Evolutionary conservation across 176 grass and related monocot genomes (phyloP).

Genomic region (Luzula sylvatica): DNA sequence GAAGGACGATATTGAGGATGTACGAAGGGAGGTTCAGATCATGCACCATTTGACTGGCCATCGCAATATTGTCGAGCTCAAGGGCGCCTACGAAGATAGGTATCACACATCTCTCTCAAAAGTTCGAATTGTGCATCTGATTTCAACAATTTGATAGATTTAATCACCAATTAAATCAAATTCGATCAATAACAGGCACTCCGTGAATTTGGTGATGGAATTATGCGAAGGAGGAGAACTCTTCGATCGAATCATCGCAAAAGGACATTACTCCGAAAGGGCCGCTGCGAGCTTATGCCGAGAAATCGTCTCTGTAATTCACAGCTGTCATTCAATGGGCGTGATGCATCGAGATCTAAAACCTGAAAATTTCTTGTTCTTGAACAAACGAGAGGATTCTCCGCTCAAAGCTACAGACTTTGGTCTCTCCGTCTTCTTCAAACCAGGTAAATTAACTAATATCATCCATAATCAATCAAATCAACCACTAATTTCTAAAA

Average conservation of each 20-base stretch:
- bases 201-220: slow-evolving; percentile 96
- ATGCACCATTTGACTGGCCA: slow-evolving; percentile 98
- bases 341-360: slow-evolving; percentile 98
- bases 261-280: slow-evolving; percentile 89
- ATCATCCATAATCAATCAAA: too few species aligned
- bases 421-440: slow-evolving; percentile 94
- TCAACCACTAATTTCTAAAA: too few species aligned
- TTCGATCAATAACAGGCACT: slow-evolving; percentile 32
- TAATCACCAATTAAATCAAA: not conserved
- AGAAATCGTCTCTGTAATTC: slow-evolving; percentile 82
- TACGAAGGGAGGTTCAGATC: slow-evolving; percentile 92
- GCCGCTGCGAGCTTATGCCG: slow-evolving; percentile 79
- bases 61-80: slow-evolving; percentile 95
- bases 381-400: slow-evolving; percentile 66
- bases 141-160: slow-evolving; percentile 2
- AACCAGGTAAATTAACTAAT: slow-evolving; percentile 63
- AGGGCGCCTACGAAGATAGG: slow-evolving; percentile 71
- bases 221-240: slow-evolving; percentile 98
- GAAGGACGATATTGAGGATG: slow-evolving; percentile 86
- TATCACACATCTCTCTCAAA: not conserved
- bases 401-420: slow-evolving; percentile 97
- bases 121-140: not conserved
- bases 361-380: slow-evolving; percentile 92
- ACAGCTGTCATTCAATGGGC: slow-evolving; percentile 96
- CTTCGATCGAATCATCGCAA: slow-evolving; percentile 90